Evolutionary conservation across 1,139 yeast genomes (phyloP), one percentile per base, ranked within the genome.

Genomic region (Yamadazyma blattariae): DNA sequence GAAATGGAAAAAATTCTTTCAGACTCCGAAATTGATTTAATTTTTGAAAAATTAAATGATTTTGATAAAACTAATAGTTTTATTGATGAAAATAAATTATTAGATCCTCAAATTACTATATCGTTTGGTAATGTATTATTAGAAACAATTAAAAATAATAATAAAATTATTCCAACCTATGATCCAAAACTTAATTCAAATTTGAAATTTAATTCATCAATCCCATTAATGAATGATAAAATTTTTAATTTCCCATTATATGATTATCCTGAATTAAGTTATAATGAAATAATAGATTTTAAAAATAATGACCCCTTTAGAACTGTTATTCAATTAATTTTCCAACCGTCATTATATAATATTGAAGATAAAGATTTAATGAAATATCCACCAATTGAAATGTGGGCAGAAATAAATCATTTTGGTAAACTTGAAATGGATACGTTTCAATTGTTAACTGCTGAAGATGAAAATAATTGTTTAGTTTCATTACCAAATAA

Each of bases 371-470:
- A 44, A n/a, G 44, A 45, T 11, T 47, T 50, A 30, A 48, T 53
- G 37, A 50, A 57, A 33, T 64, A 64, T 36, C 82, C 83, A 0
- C 76, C 80, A 0, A 57, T 78, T 3, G 83, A 78, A 48, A 56
- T 78, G 33, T 74, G 80, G 77, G 56, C 72, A 35, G 73, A 69
- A 30, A 52, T 75, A 34, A 64, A 67, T 40, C 61, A 58, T 8
- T 49, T 54, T 17, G 62, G 61, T 14, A 55, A 46, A n/a, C 67
- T 75, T 1, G 71, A 69, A 34, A 41, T 63, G 32, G 66, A 63
- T 21, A 57, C 73, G 7, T 50, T 74, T 36, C 59, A 61, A 28
- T 44, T 74, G 4, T 67, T 74, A 5, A 60, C 77, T 0, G 76
- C 72, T 1, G 77, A 75, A 35, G 64, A 65, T 12, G 81, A 77